Evolutionary conservation across 2,329 filamentous ascomycete genomes (phyloP), one percentile per base, ranked within the genome.

Genomic region (Aspergillus quadrilineatus): DNA sequence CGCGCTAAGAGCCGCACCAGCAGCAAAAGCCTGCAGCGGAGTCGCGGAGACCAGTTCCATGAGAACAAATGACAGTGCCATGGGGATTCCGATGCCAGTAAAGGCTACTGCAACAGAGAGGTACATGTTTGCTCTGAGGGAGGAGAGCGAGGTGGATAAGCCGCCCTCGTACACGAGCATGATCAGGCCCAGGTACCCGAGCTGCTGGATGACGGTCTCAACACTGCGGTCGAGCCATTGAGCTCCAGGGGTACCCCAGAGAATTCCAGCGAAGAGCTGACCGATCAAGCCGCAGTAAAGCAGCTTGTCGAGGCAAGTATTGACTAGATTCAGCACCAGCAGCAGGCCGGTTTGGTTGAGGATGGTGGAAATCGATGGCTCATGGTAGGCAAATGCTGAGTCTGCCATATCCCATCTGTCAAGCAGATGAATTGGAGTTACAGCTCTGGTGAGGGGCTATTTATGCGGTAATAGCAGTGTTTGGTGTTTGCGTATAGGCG

Each of bases 181-280:
- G 6, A 92, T 80, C n/a, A 92, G 69, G 0, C 89, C 89, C 0
- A 92, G 71, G 66, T 92, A 92, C 0, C 89, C 89, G 1, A 92
- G 69, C 57, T 88, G 81, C 22, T 87, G 80, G 29, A 89, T 76
- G 0, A 78, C 77, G 15, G 79, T 66, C 70, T 92, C 80, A 1
- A 77, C 71, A 4, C 79, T 74, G 0, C 55, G 17, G 0, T 77
- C 75, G 0, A 92, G 78, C 80, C 82, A 85, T 67, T 82, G 78
- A 3, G 77, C 82, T 1, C 86, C 87, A 0, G 89, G 88, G 0
- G 80, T 81, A 7, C 89, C 89, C 82, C 83, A 92, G 7, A 85
- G 81, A 7, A 90, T 81, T 10, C 89, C 89, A 15, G 91, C 69
- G 6, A 90, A 75, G 12, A 92, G 79, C 64, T 92, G 87, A 0